Base-by-base conservation (phyloP, 176 grass and related monocot genomes). In the Pharus latifolius region DNA sequence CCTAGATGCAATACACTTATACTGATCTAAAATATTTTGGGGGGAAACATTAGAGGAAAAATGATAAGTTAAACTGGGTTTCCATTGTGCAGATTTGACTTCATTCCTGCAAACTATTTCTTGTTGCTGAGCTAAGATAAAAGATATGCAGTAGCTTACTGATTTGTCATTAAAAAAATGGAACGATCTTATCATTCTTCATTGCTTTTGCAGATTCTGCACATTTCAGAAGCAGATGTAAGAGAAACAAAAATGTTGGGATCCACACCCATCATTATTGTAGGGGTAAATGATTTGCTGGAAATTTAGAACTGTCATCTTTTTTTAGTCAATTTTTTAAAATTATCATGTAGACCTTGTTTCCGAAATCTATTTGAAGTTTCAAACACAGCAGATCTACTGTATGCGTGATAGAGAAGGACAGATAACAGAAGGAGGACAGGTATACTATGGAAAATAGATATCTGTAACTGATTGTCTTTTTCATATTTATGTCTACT, bases 181-280 rank as follows among this genome's bases (percentile, higher is more conserved):
- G 3, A 60, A 28, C 3, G 50, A 30, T 24, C 40, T 52, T 38
- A 15, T 77, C n/a, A 72, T 33, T 62, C 60, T 74, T 34, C 35
- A 28, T 58, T 82, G 56, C 5, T 44, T 49, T 67, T 84, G 40
- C 83, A 97, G 94, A 97, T 97, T 82, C 81, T 97, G 45, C 94
- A 92, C 60, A 92, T 97, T 75, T 92, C 89, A 54, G 94, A 97
- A 69, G 89, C 85, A 85, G 94, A 92, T 48, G 89, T 92, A 45
- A 76, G 60, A 59, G 94, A 97, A 90, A 97, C 89, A 76, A 97
- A 82, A 89, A 92, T 97, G 89, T 78, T 97, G 78, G 94, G 94
- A 32, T 90, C 94, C 26, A 29, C 89, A 31, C 93, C 93, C 7
- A 31, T 97, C 38, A 92, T 97, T 55, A 77, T 92, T 9, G 35